These are phyloP conservation scores for Trematosphaeria pertusa DNA, from an alignment of 2,329 filamentous ascomycete species.

Conservation along the genomic window DNA sequence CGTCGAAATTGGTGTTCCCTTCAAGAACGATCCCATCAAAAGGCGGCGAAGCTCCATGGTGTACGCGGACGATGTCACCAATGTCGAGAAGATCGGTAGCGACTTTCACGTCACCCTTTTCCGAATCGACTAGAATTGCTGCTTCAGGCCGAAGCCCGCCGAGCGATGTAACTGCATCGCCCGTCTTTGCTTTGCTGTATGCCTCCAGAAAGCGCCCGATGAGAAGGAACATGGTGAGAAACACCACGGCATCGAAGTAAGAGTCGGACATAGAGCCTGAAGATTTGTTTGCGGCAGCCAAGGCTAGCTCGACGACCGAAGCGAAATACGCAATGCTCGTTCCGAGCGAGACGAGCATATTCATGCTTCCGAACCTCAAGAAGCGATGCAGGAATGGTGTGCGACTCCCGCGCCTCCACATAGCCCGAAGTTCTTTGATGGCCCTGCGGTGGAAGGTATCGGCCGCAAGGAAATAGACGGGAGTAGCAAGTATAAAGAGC, in stretches of 20 bases:
- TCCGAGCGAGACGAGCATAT: constrained; percentile 87
- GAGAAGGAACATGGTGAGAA: constrained; percentile 87
- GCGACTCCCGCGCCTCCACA: constrained; percentile 80
- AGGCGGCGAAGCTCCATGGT: constrained; percentile 82
- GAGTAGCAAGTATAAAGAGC: constrained; percentile 81
- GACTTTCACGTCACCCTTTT: constrained; percentile 54
- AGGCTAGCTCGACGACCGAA: constrained; percentile 77
- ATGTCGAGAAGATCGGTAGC: constrained; percentile 69
- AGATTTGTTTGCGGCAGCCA: constrained; percentile 55
- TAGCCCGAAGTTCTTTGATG: constrained; percentile 75
- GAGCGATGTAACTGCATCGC: constrained; percentile 82
- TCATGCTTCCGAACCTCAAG: constrained; percentile 96
- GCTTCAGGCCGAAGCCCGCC: constrained; percentile 79
- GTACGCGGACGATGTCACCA: constrained; percentile 68
- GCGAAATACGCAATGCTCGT: constrained; percentile 88
- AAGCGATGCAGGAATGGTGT: constrained; percentile 78
- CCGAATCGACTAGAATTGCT: constrained; percentile 70
- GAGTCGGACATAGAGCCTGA: constrained; percentile 46
- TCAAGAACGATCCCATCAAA: constrained; percentile 73
- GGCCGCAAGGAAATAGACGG: constrained; percentile 85
- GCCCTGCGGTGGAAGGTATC: constrained; percentile 84
- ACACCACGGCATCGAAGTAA: constrained; percentile 94
- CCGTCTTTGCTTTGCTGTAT: constrained; percentile 90
- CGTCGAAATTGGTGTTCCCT: constrained; percentile 75
- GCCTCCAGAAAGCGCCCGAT: constrained; percentile 77